Base-by-base conservation (phyloP, 129 eudicot species). In the Kitagawia praeruptora region DNA sequence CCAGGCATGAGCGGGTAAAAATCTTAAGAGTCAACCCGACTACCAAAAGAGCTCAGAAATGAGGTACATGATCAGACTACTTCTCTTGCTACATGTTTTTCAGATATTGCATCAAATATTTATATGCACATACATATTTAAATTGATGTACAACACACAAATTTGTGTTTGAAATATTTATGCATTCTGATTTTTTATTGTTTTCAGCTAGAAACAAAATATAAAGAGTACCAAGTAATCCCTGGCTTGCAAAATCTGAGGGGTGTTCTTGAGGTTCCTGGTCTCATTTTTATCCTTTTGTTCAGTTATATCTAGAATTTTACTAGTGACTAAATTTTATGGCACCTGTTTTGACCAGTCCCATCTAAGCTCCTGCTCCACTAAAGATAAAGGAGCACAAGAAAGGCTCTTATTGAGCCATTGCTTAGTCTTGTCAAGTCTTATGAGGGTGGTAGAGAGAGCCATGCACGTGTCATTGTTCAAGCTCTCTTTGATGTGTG, bases 391-490 rank as follows among this genome's bases (percentile, higher is more conserved):
- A 86, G 98, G 92, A 74, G 89, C 96, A 74, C 98, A 89, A 81
- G 99, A 96, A 85, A 85, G 99, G 83, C 91, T n/a, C n/a, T 96
- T 48, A 75, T 88, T 77, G 99, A 96, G 80, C 99, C 99, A 38
- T 86, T 96, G 70, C 77, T 87, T 90, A 89, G 89, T 83, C 97
- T 96, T 75, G 99, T 88, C 41, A 96, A 92, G 90, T 92, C 98
- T 48, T 92, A 96, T 79, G 99, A 96, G 80, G 93, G 99, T 87
- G 99, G 99, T 41, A 86, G 99, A 84, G 99, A 96, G 85, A 86
- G 99, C 73, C 99, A 96, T 88, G 99, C 99, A 45, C 93, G 99
- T 71, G 81, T 85, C 46, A 96, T 92, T 72, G 98, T 96, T 81
- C 99, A 86, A 72, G 86, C 90, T 34, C 98, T 96, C 81, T 96